Conservation (phyloP, 495 filamentous ascomycete genomes). For the Trypethelium eluteriae region DNA sequence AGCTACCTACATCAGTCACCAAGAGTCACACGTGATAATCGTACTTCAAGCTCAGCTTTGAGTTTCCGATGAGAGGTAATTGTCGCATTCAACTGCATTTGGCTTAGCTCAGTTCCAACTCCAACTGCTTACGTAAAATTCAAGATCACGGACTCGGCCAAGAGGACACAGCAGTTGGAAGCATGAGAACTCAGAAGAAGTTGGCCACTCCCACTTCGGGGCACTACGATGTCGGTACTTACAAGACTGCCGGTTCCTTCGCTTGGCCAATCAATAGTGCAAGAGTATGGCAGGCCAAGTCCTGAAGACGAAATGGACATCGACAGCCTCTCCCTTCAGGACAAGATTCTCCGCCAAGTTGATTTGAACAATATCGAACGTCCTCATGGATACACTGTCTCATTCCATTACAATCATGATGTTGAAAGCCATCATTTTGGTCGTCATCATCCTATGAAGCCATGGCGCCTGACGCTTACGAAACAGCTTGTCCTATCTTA, state of each 20-base stretch:
- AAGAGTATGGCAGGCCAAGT: constrained; percentile 9
- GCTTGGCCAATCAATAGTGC: constrained; percentile 5
- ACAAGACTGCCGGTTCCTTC: constrained; percentile 8
- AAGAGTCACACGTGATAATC: too few species aligned
- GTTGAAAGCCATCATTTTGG: constrained; percentile 97
- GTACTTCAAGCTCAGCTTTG: not conserved
- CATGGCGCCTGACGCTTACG: constrained; percentile 90
- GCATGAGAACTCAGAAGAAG: not conserved
- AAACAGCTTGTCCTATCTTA: constrained; percentile 90
- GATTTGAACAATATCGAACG: constrained; percentile 65
- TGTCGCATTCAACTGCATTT: not conserved
- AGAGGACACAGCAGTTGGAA: not conserved
- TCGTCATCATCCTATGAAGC: constrained; percentile 94
- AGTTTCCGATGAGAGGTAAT: not conserved
- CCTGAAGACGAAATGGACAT: constrained; percentile 13
- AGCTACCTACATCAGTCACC: too few species aligned
- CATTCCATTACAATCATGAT: constrained; percentile 90
- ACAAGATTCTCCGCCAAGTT: constrained; percentile 51
- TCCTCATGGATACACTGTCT: constrained; percentile 71
- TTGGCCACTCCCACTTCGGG: not conserved
- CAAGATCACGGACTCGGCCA: not conserved
- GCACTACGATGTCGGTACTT: not conserved
- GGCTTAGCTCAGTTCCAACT: not conserved
- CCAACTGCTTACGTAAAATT: constrained; percentile 8
- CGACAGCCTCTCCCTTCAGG: constrained; percentile 7